phyloP scores from a whole-genome alignment of 495 filamentous ascomycete species.

The Penicillium canariense region DNA sequence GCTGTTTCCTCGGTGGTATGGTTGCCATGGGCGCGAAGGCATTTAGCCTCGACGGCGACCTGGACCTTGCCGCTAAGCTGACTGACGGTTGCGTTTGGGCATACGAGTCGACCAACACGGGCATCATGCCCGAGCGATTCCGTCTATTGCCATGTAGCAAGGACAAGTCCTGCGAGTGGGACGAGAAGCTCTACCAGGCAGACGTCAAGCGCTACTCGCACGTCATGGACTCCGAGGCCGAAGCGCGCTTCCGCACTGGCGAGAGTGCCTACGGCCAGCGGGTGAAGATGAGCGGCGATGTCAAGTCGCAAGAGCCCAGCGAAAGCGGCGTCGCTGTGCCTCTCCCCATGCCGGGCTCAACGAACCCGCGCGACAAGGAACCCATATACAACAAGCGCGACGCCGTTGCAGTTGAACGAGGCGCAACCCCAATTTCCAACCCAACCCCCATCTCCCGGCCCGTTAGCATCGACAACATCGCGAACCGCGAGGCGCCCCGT shows the following conservation, averaged over 20 bases:
- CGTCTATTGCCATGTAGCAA: constrained; percentile 65
- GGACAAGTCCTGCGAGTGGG: constrained; percentile 66
- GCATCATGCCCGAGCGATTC: constrained; percentile 88
- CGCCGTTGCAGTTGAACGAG: constrained; percentile 5
- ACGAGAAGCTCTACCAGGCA: constrained; percentile 62
- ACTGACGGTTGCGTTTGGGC: constrained; percentile 95
- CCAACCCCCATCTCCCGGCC: background rate
- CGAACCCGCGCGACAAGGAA: constrained; percentile 26
- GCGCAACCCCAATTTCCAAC: background rate
- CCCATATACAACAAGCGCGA: constrained; percentile 22
- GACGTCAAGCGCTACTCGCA: constrained; percentile 22
- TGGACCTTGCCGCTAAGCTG: constrained; percentile 77
- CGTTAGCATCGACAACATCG: background rate
- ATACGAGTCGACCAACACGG: constrained; percentile 74
- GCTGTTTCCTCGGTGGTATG: constrained; percentile 94
- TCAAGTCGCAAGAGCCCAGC: constrained; percentile 1
- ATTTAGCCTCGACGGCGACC: constrained; percentile 74
- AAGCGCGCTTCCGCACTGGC: constrained; percentile 29
- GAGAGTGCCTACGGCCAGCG: constrained; percentile 28
- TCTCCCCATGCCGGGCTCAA: constrained; percentile 28
- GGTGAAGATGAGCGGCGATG: constrained; percentile 18
- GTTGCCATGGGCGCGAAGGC: constrained; percentile 83
- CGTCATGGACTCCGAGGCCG: constrained; percentile 50
- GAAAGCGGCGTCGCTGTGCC: constrained; percentile 12
- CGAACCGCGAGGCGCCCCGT: constrained; percentile 23